phyloP scores from a whole-genome alignment of 108 stramenopile genomes.

The Craspedostauros australis region DNA sequence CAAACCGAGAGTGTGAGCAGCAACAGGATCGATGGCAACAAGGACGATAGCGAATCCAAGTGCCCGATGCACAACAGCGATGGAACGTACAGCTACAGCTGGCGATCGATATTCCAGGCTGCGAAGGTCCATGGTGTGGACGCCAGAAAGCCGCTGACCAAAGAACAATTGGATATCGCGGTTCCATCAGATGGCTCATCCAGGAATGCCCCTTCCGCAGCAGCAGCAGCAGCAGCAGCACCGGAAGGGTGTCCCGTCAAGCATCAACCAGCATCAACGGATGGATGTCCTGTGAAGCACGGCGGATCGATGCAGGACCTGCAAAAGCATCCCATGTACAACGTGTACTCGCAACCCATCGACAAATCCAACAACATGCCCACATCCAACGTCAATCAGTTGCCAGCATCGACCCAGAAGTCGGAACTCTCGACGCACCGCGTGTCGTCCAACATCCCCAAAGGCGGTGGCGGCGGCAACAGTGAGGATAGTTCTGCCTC shows the following conservation, averaged over 20 bases:
- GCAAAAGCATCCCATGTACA: conserved; percentile 66
- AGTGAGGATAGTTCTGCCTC: conserved; percentile 2
- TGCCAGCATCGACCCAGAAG: conserved; percentile 58
- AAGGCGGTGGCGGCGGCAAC: conserved; percentile 57
- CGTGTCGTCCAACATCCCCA: conserved; percentile 85
- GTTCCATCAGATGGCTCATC: background rate
- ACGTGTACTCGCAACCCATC: conserved; percentile 96
- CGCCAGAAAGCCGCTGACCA: conserved; percentile 24
- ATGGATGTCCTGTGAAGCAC: conserved; percentile 45
- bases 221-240: background rate
- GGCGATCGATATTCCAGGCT: conserved; percentile 19
- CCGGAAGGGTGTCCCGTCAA: conserved; percentile 14
- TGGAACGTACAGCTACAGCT: conserved; percentile 38
- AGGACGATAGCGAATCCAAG: conserved; percentile 13
- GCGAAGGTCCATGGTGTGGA: conserved; percentile 23
- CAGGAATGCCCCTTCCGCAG: background rate
- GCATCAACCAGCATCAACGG: background rate
- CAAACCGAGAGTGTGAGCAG: too few species aligned
- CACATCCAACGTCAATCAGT: conserved; percentile 48
- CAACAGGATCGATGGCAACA: too few species aligned
- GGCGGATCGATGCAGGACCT: conserved; percentile 4
- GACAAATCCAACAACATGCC: conserved; percentile 98
- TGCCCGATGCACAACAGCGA: conserved; percentile 40
- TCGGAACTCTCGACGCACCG: conserved; percentile 76
- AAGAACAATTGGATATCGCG: conserved; percentile 21